Conservation (phyloP, 768 basidiomycete species). For the Leccinum disarticulatum region DNA sequence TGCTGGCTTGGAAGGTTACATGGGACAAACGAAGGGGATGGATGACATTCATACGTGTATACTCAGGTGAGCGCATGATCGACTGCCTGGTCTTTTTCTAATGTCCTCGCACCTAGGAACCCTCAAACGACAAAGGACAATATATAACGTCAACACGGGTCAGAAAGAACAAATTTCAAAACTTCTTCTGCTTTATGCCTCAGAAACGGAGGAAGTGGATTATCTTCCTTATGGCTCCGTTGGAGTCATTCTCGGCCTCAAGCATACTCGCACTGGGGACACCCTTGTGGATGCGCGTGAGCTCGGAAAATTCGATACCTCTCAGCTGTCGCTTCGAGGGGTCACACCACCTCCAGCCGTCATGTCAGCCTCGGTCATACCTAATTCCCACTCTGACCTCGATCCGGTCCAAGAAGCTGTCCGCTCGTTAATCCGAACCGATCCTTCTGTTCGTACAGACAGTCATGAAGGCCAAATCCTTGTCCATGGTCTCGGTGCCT, state of each 20-base stretch:
- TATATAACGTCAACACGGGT: slow-evolving; percentile 67
- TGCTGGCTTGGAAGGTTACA: slow-evolving; percentile 85
- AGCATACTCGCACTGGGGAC: slow-evolving; percentile 84
- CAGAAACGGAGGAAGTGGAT: slow-evolving; percentile 74
- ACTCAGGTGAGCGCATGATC: slow-evolving; percentile 60
- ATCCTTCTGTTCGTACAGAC: slow-evolving; percentile 84
- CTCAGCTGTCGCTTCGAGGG: slow-evolving; percentile 49
- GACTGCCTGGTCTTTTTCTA: background rate
- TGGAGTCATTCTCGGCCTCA: slow-evolving; percentile 81
- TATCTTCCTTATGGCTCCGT: slow-evolving; percentile 79
- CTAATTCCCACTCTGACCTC: slow-evolving; percentile 76
- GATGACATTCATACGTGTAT: slow-evolving; percentile 92
- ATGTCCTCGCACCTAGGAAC: slow-evolving; percentile 44
- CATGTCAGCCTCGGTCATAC: slow-evolving; percentile 80
- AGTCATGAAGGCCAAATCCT: slow-evolving; percentile 80
- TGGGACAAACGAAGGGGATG: slow-evolving; percentile 85
- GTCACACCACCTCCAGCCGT: slow-evolving; percentile 81
- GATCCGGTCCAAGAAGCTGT: slow-evolving; percentile 77
- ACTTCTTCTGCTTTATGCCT: slow-evolving; percentile 76
- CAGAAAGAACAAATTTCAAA: slow-evolving; percentile 74
- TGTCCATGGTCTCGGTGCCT: slow-evolving; percentile 78
- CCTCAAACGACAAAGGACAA: slow-evolving; percentile 56
- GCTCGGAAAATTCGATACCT: slow-evolving; percentile 33
- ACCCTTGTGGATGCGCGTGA: slow-evolving; percentile 64
- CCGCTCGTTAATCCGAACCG: slow-evolving; percentile 71